Percentiles rank a stretch among this genome's conserved stretches.
Evolutionary conservation across 257 asterid genomes (phyloP).

Genomic region (Eucommia ulmoides): DNA sequence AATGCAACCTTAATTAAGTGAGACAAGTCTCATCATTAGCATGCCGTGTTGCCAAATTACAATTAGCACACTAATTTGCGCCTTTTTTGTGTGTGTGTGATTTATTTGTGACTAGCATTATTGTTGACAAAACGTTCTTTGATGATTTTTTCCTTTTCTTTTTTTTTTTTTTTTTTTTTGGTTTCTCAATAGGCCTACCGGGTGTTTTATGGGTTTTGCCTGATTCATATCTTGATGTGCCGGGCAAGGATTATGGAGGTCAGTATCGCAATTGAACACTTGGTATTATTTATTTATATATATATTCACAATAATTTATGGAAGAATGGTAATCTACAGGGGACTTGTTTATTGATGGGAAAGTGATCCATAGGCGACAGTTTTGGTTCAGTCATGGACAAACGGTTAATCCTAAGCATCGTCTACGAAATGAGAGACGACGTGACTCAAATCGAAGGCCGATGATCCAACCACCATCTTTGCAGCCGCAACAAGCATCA

Average conservation of each 20-base stretch:
- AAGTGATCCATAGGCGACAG: conserved; percentile 73
- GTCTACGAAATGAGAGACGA: conserved; percentile 76
- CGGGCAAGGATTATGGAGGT: conserved; percentile 86
- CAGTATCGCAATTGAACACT: conserved; percentile 8
- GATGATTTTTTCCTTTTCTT: too few species aligned
- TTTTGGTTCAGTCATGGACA: conserved; percentile 50
- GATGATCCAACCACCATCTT: conserved; percentile 15
- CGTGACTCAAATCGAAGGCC: conserved; percentile 56
- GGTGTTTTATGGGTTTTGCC: conserved; percentile 86
- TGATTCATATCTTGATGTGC: conserved; percentile 82
- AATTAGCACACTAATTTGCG: too few species aligned
- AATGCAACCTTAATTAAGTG: too few species aligned
- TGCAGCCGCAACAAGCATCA: conserved; percentile 14
- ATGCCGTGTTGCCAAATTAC: too few species aligned
- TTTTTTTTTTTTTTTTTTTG: too few species aligned
- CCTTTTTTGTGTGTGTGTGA: too few species aligned
- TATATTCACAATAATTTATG: not conserved
- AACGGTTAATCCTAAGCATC: conserved; percentile 42
- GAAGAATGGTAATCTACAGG: conserved; percentile 28
- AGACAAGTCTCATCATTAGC: too few species aligned
- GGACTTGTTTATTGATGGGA: conserved; percentile 64
- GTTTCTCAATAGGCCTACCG: conserved; percentile 41
- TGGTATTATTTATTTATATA: conserved; percentile 2
- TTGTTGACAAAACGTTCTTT: too few species aligned
- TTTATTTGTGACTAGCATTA: too few species aligned